Evolutionary conservation across 176 grass and related monocot genomes (phyloP).

Genomic region (Phoenix dactylifera): DNA sequence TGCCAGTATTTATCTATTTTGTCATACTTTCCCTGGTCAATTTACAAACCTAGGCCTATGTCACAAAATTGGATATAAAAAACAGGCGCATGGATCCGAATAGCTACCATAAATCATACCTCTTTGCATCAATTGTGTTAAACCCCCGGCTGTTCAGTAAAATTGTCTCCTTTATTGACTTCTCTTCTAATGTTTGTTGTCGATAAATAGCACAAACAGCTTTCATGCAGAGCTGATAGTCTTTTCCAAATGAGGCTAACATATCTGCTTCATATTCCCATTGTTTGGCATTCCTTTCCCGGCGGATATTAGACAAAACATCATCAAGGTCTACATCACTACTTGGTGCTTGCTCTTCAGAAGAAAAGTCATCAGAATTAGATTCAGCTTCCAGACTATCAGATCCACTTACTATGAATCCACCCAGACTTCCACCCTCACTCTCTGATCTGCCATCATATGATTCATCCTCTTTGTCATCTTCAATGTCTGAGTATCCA

Average conservation of each 20-base stretch:
- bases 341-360: slow-evolving; percentile 17
- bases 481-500: slow-evolving; percentile 3
- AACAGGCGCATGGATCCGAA: too few relatives aligned
- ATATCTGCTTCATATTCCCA: slow-evolving; percentile 63
- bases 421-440: slow-evolving; percentile 38
- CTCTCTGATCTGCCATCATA: slow-evolving; percentile 19
- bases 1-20: too few relatives aligned
- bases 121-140: slow-evolving; percentile 38
- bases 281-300: slow-evolving; percentile 30
- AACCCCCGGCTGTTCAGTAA: slow-evolving; percentile 50
- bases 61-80: too few relatives aligned
- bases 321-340: slow-evolving; percentile 27
- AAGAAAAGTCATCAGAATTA: slow-evolving; percentile 11
- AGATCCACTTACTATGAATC: slow-evolving; percentile 46
- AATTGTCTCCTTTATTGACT: slow-evolving; percentile 22
- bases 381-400: slow-evolving; percentile 23
- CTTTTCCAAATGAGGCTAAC: slow-evolving; percentile 46
- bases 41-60: too few relatives aligned
- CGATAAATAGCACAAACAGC: slow-evolving; percentile 77
- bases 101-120: slow-evolving; percentile 26
- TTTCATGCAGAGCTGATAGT: slow-evolving; percentile 48
- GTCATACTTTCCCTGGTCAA: too few relatives aligned
- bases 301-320: slow-evolving; percentile 31
- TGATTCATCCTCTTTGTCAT: slow-evolving; percentile 18
- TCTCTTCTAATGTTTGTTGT: slow-evolving; percentile 49